phyloP scores from a whole-genome alignment of 305 asterid species.

The Plantago rigida region DNA sequence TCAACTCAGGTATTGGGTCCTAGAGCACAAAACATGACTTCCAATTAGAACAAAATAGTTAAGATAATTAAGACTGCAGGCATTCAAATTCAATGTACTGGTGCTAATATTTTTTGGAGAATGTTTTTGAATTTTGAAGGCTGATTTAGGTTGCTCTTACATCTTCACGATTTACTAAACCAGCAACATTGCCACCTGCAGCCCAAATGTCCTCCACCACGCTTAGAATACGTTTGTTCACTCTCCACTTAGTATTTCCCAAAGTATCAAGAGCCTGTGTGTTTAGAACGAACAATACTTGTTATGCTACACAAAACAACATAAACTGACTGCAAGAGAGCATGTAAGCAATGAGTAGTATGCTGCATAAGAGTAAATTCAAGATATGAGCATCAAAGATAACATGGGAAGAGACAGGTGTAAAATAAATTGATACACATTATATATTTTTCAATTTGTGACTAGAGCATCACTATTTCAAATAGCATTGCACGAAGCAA shows the following conservation, averaged over 20 bases:
- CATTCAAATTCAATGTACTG: not conserved
- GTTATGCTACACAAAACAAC: conserved; percentile 8
- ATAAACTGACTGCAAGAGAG: conserved; percentile 6
- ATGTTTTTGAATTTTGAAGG: not conserved
- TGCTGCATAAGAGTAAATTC: too few relatives aligned
- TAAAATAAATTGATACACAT: too few relatives aligned
- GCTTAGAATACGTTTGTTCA: conserved; percentile 56
- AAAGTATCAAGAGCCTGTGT: conserved; percentile 85
- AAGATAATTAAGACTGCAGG: conserved; percentile 18
- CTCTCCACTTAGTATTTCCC: conserved; percentile 89
- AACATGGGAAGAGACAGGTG: too few relatives aligned
- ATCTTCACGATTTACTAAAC: conserved; percentile 71
- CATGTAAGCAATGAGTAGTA: conserved; percentile 19
- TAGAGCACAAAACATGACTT: conserved; percentile 30
- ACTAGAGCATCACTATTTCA: too few relatives aligned
- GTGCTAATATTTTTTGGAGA: conserved; percentile 4
- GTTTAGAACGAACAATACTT: conserved; percentile 13
- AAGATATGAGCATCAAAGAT: too few relatives aligned
- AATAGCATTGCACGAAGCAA: too few relatives aligned
- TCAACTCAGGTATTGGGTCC: conserved; percentile 72
- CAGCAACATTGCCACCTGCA: conserved; percentile 75
- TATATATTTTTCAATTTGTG: too few relatives aligned
- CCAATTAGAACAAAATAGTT: conserved; percentile 11
- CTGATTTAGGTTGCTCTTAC: conserved; percentile 39
- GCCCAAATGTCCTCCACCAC: conserved; percentile 91